Conservation (phyloP, 306 rosid genomes). For the Sicyos baderoa region DNA sequence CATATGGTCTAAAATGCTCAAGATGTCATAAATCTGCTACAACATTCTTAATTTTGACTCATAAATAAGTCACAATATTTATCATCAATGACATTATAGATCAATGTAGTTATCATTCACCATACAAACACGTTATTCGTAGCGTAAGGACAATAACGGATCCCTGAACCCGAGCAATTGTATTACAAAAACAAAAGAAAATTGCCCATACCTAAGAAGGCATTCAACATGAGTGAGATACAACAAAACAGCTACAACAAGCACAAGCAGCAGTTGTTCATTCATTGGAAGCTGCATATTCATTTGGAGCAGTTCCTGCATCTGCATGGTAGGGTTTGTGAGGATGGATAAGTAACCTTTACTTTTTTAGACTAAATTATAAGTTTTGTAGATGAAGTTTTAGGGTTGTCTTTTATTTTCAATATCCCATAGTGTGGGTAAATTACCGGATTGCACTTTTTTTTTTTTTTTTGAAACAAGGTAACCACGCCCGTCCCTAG, state of each 20-base stretch:
- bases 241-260: neutral
- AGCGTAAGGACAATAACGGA: neutral
- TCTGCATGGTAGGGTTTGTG: neutral
- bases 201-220: constrained; percentile 14
- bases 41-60: constrained; percentile 1
- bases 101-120: neutral
- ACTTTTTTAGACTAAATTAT: too few relatives aligned
- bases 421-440: too few relatives aligned
- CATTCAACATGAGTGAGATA: neutral
- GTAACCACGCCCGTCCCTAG: too few relatives aligned
- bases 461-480: too few relatives aligned
- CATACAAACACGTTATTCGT: neutral
- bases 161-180: constrained; percentile 5
- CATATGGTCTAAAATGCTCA: neutral
- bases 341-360: too few relatives aligned
- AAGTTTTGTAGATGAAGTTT: too few relatives aligned
- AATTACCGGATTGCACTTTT: too few relatives aligned
- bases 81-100: constrained; percentile 6
- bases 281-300: constrained; percentile 3
- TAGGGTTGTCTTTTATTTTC: too few relatives aligned
- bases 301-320: constrained; percentile 16
- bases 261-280: neutral
- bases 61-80: neutral
- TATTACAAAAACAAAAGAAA: constrained; percentile 12
- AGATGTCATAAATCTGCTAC: neutral